A percentile compares a stretch with the other conserved stretches of the same genome.
Evolutionary conservation across 2,329 filamentous ascomycete species (phyloP).

Genomic region (Verticillium tricorpus): DNA sequence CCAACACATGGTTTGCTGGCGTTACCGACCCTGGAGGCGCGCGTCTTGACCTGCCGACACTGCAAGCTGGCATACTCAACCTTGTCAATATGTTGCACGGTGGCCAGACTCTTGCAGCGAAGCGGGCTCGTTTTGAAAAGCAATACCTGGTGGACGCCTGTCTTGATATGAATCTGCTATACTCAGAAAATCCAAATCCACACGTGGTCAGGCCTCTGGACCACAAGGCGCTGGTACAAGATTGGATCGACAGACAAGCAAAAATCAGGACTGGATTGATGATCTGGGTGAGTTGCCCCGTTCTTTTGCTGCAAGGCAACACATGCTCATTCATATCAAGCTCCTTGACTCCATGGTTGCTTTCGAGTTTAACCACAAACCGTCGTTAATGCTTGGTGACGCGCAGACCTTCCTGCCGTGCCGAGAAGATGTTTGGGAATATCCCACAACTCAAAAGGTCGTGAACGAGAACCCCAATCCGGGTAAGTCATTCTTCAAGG

Average conservation of each 20-base stretch:
- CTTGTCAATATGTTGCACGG: not conserved
- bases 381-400: constrained; percentile 9
- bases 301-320: not conserved
- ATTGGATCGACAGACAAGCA: constrained; percentile 4
- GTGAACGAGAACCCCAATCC: not conserved
- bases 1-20: not conserved
- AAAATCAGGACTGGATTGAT: constrained; percentile 8
- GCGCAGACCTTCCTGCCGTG: constrained; percentile 6
- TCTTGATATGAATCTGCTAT: not conserved
- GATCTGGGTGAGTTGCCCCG: constrained; percentile 8
- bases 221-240: not conserved
- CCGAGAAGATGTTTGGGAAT: constrained; percentile 8
- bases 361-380: constrained; percentile 4
- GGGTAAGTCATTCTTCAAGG: not conserved
- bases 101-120: not conserved
- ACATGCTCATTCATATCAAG: not conserved
- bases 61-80: not conserved
- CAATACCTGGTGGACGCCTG: not conserved
- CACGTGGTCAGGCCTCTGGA: not conserved
- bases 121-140: not conserved
- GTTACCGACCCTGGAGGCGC: not conserved
- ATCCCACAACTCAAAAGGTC: not conserved
- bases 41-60: not conserved
- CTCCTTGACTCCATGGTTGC: constrained; percentile 8
- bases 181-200: not conserved